Conservation (phyloP, 108 stramenopile genomes). For the Skeletonema potamos region DNA sequence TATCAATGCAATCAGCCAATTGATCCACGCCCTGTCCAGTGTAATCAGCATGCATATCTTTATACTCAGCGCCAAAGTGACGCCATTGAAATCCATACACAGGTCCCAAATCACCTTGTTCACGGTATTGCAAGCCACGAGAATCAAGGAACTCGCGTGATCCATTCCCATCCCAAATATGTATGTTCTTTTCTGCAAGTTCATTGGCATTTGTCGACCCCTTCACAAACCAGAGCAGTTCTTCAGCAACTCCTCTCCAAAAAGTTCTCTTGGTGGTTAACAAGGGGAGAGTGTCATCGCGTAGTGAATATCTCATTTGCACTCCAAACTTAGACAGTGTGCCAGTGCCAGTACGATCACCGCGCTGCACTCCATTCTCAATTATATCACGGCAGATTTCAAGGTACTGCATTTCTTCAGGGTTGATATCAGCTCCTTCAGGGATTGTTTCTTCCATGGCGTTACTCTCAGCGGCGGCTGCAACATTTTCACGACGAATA, state of each 20-base stretch:
- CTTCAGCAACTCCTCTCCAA: conserved; percentile 99
- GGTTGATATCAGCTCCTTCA: conserved; percentile 63
- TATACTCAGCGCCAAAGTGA: conserved; percentile 98
- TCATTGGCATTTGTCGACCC: conserved; percentile 97
- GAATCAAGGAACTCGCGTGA: conserved; percentile 96
- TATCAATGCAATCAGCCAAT: conserved; percentile 93
- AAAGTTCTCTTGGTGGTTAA: conserved; percentile 99
- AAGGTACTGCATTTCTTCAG: conserved; percentile 95
- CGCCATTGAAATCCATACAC: conserved; percentile 99
- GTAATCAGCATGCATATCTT: conserved; percentile 96
- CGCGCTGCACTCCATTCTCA: conserved; percentile 87
- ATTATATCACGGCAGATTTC: conserved; percentile 92
- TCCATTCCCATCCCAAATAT: conserved; percentile 99
- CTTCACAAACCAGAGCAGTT: conserved; percentile 97
- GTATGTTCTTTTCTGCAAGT: conserved; percentile 92
- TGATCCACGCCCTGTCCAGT: conserved; percentile 99
- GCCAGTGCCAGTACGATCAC: conserved; percentile 99
- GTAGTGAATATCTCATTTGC: conserved; percentile 95
- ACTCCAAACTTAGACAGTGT: conserved; percentile 97
- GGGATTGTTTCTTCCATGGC: conserved; percentile 21
- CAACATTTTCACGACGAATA: conserved; percentile 26
- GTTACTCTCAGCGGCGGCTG: conserved; percentile 2
- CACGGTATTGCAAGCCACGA: conserved; percentile 92
- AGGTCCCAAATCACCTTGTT: conserved; percentile 98
- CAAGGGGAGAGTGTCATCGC: conserved; percentile 91